Base-by-base conservation (phyloP, 805 yeast genomes). In the Vanderwaltozyma tropicalis region DNA sequence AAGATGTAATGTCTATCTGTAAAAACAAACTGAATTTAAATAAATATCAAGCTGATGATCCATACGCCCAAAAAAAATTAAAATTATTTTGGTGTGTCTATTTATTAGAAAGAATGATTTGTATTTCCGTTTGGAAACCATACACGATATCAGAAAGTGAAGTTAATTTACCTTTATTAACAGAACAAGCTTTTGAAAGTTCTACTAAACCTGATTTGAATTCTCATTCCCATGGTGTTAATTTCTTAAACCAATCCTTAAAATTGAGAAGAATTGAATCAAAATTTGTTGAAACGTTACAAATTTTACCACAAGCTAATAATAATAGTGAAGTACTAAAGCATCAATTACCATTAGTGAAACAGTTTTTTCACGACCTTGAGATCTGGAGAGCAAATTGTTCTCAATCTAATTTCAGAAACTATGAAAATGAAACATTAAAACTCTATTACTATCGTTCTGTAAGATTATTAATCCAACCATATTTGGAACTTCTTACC, bases 61-160 rank as follows among this genome's bases (percentile, higher is more conserved):
- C 47, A 5, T 40, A 39, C 38, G 50, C 52, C 9, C 66, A 67
- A 41, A 62, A 64, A 37, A 68, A 64, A 47, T 55, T 74, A 57
- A 64, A 81, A 44, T 56, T 74, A 14, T 77, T 78, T 59, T 77
- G 84, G 84, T 72, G 78, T 49, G 70, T 71, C 12, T 77, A 76
- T 49, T 49, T 74, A 11, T 49, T 75, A 28, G 84, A 77, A 47
- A 68, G 80, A 49, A 67, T 76, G 59, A 72, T 75, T 32, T 69
- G 78, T 28, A 69, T 76, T 26, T 74, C 81, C 4, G 76, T 77
- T n/a, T 77, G 80, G 11, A 74, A 72, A 49, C 74, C 74, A 3
- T 74, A 71, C 47, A 59, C 69, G 1, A 50, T 78, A 12, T 56
- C 62, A 16, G 84, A 77, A 51, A 47, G 64, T 2, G 66, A 67